Percentiles rank a stretch among this genome's conserved stretches.
phyloP scores from a whole-genome alignment of 495 filamentous ascomycete genomes.

The Penicillium cinerascens region DNA sequence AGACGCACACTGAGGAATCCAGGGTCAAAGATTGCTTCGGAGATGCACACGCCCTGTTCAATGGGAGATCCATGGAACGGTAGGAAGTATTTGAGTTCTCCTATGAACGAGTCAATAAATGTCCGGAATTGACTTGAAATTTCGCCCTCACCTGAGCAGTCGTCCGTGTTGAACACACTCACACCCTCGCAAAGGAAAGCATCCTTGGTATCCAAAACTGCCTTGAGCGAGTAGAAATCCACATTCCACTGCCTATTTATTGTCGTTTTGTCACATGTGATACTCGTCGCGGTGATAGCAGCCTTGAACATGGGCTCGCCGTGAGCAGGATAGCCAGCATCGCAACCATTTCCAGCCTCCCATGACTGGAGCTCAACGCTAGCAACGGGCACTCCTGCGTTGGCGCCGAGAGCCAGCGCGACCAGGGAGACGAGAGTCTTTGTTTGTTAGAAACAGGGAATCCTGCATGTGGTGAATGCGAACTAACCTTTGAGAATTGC shows the following conservation, averaged over 20 bases:
- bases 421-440: constrained; percentile 22
- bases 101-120: not conserved
- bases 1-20: constrained; percentile 23
- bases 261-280: constrained; percentile 23
- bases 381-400: constrained; percentile 20
- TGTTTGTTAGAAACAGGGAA: not conserved
- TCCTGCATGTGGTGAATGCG: too few relatives aligned
- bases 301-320: constrained; percentile 19
- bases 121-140: too few relatives aligned
- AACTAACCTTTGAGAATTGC: constrained; percentile 15
- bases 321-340: constrained; percentile 9
- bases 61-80: constrained; percentile 17
- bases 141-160: constrained; percentile 19
- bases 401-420: constrained; percentile 16
- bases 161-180: constrained; percentile 22
- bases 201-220: constrained; percentile 22
- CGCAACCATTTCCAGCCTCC: constrained; percentile 12
- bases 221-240: constrained; percentile 24
- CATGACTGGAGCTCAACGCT: constrained; percentile 25
- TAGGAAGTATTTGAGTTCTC: constrained; percentile 11
- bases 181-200: constrained; percentile 18
- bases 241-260: constrained; percentile 27
- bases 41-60: constrained; percentile 18
- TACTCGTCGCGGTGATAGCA: constrained; percentile 11
- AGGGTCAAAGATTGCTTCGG: constrained; percentile 17